A percentile compares a stretch with the other conserved stretches of the same genome.
Conservation (phyloP, 805 yeast species). For the Kodamaea jinghongensis region DNA sequence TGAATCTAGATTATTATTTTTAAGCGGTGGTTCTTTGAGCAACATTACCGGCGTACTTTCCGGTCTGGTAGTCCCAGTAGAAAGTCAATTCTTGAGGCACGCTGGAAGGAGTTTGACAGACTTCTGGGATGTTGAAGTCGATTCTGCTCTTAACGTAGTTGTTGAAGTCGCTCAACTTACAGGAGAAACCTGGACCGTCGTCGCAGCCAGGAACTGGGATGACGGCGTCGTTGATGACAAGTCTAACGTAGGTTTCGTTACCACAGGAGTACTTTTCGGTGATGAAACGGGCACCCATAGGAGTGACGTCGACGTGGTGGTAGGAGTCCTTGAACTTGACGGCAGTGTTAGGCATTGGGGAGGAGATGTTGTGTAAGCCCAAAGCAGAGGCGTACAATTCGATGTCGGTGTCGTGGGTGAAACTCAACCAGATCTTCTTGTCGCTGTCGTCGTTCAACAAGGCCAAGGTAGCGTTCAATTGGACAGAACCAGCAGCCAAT, state of each 20-base stretch:
- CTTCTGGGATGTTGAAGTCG: constrained; percentile 21
- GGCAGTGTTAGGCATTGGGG: constrained; percentile 10
- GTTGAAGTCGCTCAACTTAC: constrained; percentile 27
- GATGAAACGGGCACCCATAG: constrained; percentile 53
- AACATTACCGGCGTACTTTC: constrained; percentile 16
- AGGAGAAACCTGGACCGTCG: constrained; percentile 53
- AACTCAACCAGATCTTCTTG: constrained; percentile 21
- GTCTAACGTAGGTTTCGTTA: constrained; percentile 43
- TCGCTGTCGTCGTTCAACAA: constrained; percentile 18
- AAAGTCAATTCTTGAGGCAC: constrained; percentile 28
- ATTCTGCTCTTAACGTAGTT: constrained; percentile 28
- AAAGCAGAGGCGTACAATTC: constrained; percentile 23
- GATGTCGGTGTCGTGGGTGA: constrained; percentile 27
- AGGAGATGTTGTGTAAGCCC: constrained; percentile 15
- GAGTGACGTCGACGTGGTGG: constrained; percentile 43
- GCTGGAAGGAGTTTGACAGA: constrained; percentile 24
- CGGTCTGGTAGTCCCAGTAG: constrained; percentile 39
- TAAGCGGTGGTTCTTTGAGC: constrained; percentile 7
- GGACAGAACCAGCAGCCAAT: constrained; percentile 18
- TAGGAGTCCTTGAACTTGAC: constrained; percentile 23
- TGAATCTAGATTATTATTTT: not conserved
- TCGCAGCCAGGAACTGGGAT: constrained; percentile 48
- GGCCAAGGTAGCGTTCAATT: constrained; percentile 21
- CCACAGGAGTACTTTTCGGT: constrained; percentile 50
- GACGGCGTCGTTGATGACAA: constrained; percentile 52